Evolutionary conservation across 2,329 filamentous ascomycete species (phyloP).

Genomic region (Xylariaceae sp.): DNA sequence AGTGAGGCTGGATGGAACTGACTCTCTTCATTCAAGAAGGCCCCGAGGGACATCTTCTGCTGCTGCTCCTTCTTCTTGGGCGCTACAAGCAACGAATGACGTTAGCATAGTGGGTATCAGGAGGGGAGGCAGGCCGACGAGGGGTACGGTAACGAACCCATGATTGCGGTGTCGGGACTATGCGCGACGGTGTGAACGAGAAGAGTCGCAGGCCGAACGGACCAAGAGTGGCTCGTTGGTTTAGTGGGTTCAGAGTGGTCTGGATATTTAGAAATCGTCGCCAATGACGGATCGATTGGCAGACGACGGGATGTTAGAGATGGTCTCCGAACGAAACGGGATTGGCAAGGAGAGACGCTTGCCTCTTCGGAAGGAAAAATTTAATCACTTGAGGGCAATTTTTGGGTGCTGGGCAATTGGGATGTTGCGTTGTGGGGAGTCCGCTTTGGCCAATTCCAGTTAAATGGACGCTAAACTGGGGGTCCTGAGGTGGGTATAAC

Average conservation of each 20-base stretch:
- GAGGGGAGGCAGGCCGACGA: conserved; percentile 12
- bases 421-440: conserved; percentile 20
- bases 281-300: conserved; percentile 24
- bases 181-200: conserved; percentile 25
- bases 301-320: conserved; percentile 20
- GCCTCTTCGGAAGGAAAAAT: conserved; percentile 26
- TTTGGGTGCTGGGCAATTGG: conserved; percentile 24
- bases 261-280: conserved; percentile 9
- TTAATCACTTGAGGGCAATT: conserved; percentile 24
- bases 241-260: not conserved
- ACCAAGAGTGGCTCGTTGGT: not conserved
- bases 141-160: conserved; percentile 44
- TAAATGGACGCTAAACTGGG: not conserved
- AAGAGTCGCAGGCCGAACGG: conserved; percentile 20
- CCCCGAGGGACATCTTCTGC: conserved; percentile 96
- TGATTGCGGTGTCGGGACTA: conserved; percentile 50
- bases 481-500: not conserved
- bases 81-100: conserved; percentile 51
- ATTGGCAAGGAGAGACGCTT: conserved; percentile 28
- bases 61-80: conserved; percentile 83
- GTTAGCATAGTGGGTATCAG: conserved; percentile 37
- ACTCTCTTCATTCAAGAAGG: conserved; percentile 92
- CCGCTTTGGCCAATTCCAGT: conserved; percentile 14
- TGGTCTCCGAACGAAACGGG: conserved; percentile 19
- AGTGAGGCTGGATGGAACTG: conserved; percentile 39